Conservation (phyloP, 805 yeast genomes). For the Hanseniaspora nectarophila region DNA sequence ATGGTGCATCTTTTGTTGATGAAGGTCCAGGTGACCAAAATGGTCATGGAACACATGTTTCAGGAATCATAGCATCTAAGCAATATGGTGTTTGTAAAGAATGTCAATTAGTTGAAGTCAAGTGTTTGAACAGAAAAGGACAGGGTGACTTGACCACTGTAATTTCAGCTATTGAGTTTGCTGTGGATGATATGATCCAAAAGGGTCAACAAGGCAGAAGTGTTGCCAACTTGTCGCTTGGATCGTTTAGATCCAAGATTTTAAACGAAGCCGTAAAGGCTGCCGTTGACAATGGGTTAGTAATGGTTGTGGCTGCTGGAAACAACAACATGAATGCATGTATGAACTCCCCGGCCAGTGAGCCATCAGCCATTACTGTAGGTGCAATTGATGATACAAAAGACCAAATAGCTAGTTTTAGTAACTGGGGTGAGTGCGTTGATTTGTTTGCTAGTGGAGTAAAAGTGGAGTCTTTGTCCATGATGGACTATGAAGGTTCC, state of each 20-base stretch:
- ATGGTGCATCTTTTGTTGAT: conserved; percentile 51
- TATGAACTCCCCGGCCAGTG: conserved; percentile 73
- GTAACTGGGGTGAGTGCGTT: conserved; percentile 92
- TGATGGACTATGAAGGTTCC: conserved; percentile 19
- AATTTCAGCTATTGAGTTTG: conserved; percentile 53
- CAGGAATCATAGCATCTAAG: conserved; percentile 71
- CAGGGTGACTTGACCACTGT: conserved; percentile 59
- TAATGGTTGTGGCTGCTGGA: conserved; percentile 78
- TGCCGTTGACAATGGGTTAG: conserved; percentile 59
- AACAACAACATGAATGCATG: conserved; percentile 72
- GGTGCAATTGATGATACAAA: conserved; percentile 76
- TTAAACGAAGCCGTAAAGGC: conserved; percentile 67
- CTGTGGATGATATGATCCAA: conserved; percentile 44
- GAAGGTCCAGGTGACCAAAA: conserved; percentile 56
- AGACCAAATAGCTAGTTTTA: conserved; percentile 61
- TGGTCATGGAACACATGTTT: conserved; percentile 93
- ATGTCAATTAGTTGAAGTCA: conserved; percentile 54
- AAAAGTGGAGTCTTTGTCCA: conserved; percentile 45
- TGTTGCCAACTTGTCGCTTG: conserved; percentile 71
- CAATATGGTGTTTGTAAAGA: conserved; percentile 75
- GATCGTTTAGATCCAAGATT: conserved; percentile 55
- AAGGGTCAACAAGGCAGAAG: conserved; percentile 29
- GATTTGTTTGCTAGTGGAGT: conserved; percentile 79
- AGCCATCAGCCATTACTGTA: conserved; percentile 58
- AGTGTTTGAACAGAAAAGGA: conserved; percentile 58